Conservation (phyloP, 106 monocot species). For the Phalaenopsis equestris region DNA sequence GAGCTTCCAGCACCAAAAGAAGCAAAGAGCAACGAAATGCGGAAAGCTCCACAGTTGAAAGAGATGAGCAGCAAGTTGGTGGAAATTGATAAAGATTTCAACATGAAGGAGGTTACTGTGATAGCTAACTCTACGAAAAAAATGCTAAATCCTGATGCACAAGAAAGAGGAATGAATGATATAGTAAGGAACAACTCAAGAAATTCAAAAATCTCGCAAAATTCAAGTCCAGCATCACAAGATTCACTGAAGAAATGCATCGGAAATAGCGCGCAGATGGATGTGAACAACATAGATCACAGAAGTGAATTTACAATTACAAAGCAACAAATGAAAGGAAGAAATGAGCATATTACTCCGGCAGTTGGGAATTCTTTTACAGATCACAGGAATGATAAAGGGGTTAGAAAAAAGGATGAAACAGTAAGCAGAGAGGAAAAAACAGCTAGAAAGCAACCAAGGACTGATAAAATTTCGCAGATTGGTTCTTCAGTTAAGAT, state of each 20-base stretch:
- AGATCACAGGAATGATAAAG: background rate
- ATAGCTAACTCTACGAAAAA: background rate
- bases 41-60: conserved; percentile 13
- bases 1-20: conserved; percentile 46
- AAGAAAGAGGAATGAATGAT: conserved; percentile 3
- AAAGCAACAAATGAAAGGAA: conserved; percentile 8
- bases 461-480: background rate
- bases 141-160: background rate
- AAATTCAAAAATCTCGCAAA: conserved; percentile 1
- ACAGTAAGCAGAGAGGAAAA: conserved; percentile 14
- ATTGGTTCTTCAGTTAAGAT: background rate
- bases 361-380: background rate
- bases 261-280: conserved; percentile 2
- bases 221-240: background rate
- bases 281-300: background rate
- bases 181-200: conserved; percentile 14
- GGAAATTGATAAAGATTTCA: background rate
- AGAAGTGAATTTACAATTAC: conserved; percentile 4
- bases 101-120: background rate
- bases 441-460: background rate
- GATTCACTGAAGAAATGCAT: background rate
- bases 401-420: background rate
- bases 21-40: conserved; percentile 15
- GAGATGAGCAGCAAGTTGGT: background rate
- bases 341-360: background rate